phyloP scores from a whole-genome alignment of 1,139 yeast species.

The Blastobotrys illinoisensis region DNA sequence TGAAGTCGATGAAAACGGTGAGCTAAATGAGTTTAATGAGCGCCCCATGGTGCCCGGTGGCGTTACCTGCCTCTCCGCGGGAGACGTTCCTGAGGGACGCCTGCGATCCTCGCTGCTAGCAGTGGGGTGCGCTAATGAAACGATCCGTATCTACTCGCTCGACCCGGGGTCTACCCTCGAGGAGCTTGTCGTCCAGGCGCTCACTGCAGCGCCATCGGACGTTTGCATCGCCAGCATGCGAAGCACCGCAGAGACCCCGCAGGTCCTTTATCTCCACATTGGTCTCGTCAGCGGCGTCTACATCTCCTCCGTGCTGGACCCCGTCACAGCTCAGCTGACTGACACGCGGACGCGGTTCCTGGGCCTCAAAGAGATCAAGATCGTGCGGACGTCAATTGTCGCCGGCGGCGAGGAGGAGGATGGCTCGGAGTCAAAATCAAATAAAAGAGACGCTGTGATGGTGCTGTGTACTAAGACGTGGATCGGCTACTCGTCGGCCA shows the following conservation, averaged over 20 bases:
- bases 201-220: conserved; percentile 54
- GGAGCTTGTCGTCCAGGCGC: conserved; percentile 57
- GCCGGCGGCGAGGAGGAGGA: conserved; percentile 11
- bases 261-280: conserved; percentile 49
- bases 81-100: conserved; percentile 45
- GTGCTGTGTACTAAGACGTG: conserved; percentile 40
- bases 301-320: conserved; percentile 56
- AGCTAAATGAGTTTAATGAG: conserved; percentile 65
- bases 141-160: conserved; percentile 65
- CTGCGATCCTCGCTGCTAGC: conserved; percentile 54
- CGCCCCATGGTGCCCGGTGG: conserved; percentile 49
- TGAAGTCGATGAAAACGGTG: conserved; percentile 64
- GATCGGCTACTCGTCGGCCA: conserved; percentile 33
- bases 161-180: conserved; percentile 60
- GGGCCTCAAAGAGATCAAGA: conserved; percentile 58
- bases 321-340: conserved; percentile 54
- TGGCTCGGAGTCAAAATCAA: not conserved
- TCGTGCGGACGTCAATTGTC: conserved; percentile 37
- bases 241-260: conserved; percentile 20
- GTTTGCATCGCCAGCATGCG: conserved; percentile 42
- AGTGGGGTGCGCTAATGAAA: conserved; percentile 66
- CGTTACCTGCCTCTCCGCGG: conserved; percentile 52
- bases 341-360: conserved; percentile 69
- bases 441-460: conserved; percentile 24
- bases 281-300: conserved; percentile 83